Base-by-base conservation (phyloP, 2,329 filamentous ascomycete genomes). In the Talaromyces rugulosus region DNA sequence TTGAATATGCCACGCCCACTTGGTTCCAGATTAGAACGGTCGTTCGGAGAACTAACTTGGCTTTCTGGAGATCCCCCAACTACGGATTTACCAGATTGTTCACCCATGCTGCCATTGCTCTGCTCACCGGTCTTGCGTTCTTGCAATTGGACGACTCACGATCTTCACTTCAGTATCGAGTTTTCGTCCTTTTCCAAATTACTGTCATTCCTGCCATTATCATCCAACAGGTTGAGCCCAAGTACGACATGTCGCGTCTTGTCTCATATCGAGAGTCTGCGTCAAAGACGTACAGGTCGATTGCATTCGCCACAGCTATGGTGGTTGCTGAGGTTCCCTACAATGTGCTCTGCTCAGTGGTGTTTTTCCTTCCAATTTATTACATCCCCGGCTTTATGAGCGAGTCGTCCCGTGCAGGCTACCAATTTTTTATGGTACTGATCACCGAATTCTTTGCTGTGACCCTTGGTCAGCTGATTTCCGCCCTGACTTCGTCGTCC, bases 181-280 rank as follows among this genome's bases (percentile, higher is more conserved):
- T 96, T 65, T 96, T 96, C 75, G 86, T 94, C 75, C 90, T 95
- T 74, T 96, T 96, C 84, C 91, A 96, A 74, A 86, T 92, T 58
- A 78, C 91, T 0, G 90, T 96, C 27, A 82, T 96, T 30, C 91
- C 92, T 0, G 90, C 90, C 1, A 81, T 96, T 33, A 91, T 96
- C 73, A 86, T 96, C 61, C 87, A 88, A 0, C 91, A 96, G 71
- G 89, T 96, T 59, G 89, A 96, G 75, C 86, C 89, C 47, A 93
- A 92, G 79, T 96, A 90, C 74, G 88, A 92, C 71, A 81, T 93
- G 69, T 88, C 89, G 64, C 86, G 92, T 51, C 83, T 90, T 71
- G 88, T 96, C 66, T 93, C 91, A 79, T 95, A 93, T 82, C 89
- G 92, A 62, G 92, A 96, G 77, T 85, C 89, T 18, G 89, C 90